phyloP scores from a whole-genome alignment of 768 basidiomycete species.

The Leccinellum rugosiceps region DNA sequence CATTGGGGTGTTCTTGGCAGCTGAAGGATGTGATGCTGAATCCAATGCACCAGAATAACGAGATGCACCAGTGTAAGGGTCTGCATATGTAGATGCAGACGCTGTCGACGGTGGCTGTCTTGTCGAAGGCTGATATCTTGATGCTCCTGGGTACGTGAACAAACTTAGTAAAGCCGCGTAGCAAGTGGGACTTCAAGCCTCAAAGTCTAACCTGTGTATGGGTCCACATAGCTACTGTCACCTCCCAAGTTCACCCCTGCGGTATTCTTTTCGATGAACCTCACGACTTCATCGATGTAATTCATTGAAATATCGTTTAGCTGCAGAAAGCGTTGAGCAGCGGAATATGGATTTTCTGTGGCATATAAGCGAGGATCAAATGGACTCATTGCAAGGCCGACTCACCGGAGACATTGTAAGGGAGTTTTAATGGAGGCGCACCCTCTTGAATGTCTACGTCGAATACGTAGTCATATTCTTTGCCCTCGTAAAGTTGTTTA shows the following conservation, averaged over 20 bases:
- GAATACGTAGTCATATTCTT: constrained; percentile 99
- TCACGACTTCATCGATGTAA: constrained; percentile 87
- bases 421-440: constrained; percentile 87
- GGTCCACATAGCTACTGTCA: constrained; percentile 70
- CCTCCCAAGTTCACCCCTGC: constrained; percentile 68
- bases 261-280: constrained; percentile 92
- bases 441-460: constrained; percentile 96
- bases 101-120: constrained; percentile 29
- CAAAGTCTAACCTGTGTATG: constrained; percentile 70
- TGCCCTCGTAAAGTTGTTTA: constrained; percentile 88
- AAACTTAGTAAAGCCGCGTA: background rate
- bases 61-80: constrained; percentile 74
- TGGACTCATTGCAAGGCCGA: background rate
- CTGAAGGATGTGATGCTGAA: constrained; percentile 30
- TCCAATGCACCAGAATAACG: constrained; percentile 50
- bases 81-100: constrained; percentile 43
- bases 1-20: constrained; percentile 30
- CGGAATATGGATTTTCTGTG: constrained; percentile 85
- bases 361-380: background rate
- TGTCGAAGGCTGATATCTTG: constrained; percentile 54
- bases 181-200: background rate
- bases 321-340: constrained; percentile 86
- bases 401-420: constrained; percentile 85
- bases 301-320: constrained; percentile 76
- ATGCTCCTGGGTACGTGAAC: constrained; percentile 43